Evolutionary conservation across 352 stramenopile species (phyloP).

Genomic region (Globisporangium radiosum): DNA sequence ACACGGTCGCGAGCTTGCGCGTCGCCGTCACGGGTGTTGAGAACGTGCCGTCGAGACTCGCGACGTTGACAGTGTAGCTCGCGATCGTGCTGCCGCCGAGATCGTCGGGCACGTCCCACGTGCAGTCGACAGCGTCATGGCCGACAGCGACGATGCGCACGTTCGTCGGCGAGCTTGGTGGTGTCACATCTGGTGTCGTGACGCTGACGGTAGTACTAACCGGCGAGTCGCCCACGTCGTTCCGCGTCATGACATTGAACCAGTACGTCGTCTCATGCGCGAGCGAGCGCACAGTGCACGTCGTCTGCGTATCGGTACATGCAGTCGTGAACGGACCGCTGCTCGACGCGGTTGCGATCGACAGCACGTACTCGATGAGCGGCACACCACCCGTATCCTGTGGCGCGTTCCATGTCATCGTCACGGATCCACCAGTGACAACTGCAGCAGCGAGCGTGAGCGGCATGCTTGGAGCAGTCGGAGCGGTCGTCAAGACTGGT

Average conservation of each 20-base stretch:
- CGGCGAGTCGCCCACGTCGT: conserved; percentile 29
- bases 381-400: conserved; percentile 37
- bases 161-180: conserved; percentile 26
- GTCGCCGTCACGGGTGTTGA: background rate
- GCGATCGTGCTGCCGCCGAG: conserved; percentile 27
- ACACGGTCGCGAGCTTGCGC: background rate
- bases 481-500: conserved; percentile 18
- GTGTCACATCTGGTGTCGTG: conserved; percentile 19
- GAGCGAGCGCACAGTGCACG: conserved; percentile 23
- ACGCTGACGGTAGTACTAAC: conserved; percentile 13
- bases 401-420: conserved; percentile 30
- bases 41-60: conserved; percentile 9
- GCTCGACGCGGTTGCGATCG: conserved; percentile 11
- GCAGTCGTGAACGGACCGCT: conserved; percentile 15
- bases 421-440: conserved; percentile 32
- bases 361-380: conserved; percentile 29
- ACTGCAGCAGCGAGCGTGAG: conserved; percentile 8
- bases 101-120: conserved; percentile 31
- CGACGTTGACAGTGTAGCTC: conserved; percentile 21
- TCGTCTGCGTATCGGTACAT: conserved; percentile 18
- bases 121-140: conserved; percentile 19
- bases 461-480: conserved; percentile 28
- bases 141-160: conserved; percentile 22
- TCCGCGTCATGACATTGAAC: conserved; percentile 30
- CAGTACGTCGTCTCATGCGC: conserved; percentile 29